A percentile compares a stretch with the other conserved stretches of the same genome.
These are phyloP conservation scores for Mycena haematopus DNA, from an alignment of 768 basidiomycete species.

Conservation along the genomic window DNA sequence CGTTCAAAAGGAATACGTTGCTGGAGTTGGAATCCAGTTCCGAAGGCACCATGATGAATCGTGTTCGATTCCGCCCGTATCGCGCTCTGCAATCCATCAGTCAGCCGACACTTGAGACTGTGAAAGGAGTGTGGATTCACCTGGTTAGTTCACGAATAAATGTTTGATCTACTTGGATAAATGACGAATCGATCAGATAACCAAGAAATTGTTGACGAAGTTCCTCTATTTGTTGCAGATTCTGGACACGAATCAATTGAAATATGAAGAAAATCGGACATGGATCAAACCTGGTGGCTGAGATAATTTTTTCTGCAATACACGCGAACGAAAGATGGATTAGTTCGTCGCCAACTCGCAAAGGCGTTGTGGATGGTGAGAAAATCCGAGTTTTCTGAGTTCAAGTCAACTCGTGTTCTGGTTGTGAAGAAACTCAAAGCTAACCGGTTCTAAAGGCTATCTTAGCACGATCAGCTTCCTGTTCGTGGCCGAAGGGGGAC, in stretches of 20 bases:
- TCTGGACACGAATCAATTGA: conserved; percentile 49
- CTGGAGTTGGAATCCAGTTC: conserved; percentile 73
- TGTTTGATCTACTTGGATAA: conserved; percentile 71
- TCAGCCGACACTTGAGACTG: background rate
- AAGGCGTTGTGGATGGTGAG: conserved; percentile 92
- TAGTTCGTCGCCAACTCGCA: conserved; percentile 82
- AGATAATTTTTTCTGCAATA: conserved; percentile 85
- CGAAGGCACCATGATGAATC: conserved; percentile 77
- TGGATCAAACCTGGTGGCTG: conserved; percentile 70
- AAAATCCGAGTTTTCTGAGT: conserved; percentile 91
- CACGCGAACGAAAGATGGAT: conserved; percentile 64
- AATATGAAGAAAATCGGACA: background rate
- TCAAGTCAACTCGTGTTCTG: background rate
- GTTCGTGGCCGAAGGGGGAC: conserved; percentile 85
- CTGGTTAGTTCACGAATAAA: conserved; percentile 76
- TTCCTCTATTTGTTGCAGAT: conserved; percentile 95
- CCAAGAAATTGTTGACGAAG: conserved; percentile 89
- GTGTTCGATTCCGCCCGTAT: conserved; percentile 73
- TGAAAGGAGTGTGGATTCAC: conserved; percentile 42
- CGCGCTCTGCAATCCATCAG: conserved; percentile 59
- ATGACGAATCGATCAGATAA: conserved; percentile 88
- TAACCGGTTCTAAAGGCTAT: conserved; percentile 75
- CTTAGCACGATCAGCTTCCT: conserved; percentile 87
- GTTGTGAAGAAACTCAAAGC: conserved; percentile 29
- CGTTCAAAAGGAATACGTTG: conserved; percentile 73